Conservation (phyloP, 2,329 filamentous ascomycete genomes). For the Microdochium bolleyi region DNA sequence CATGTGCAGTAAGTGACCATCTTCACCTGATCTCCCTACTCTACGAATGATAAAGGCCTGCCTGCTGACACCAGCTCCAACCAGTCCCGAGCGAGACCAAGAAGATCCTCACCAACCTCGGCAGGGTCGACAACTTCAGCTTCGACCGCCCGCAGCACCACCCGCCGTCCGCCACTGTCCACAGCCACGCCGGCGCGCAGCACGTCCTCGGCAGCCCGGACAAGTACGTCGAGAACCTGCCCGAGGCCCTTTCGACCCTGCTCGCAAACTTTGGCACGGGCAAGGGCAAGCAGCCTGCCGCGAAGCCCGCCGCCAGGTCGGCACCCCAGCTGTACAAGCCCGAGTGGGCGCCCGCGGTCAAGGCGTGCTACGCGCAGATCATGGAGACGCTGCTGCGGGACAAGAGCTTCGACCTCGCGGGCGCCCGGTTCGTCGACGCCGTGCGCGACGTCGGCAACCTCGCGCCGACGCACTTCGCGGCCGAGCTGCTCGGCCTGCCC, state of each 20-base stretch:
- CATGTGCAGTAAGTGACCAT: slow-evolving; percentile 30
- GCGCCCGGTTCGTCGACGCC: slow-evolving; percentile 61
- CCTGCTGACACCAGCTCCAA: slow-evolving; percentile 1
- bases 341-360: slow-evolving; percentile 54
- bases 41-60: background rate
- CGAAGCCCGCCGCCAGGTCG: too few species aligned
- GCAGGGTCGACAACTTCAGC: slow-evolving; percentile 60
- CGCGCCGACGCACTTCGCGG: slow-evolving; percentile 55
- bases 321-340: slow-evolving; percentile 53
- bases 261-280: slow-evolving; percentile 42
- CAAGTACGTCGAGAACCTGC: slow-evolving; percentile 59
- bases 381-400: slow-evolving; percentile 53
- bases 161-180: slow-evolving; percentile 44
- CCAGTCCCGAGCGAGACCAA: slow-evolving; percentile 62
- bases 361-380: slow-evolving; percentile 58
- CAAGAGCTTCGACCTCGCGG: slow-evolving; percentile 56
- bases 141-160: slow-evolving; percentile 53
- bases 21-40: too few species aligned
- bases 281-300: too few species aligned
- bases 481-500: slow-evolving; percentile 56
- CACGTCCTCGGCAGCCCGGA: slow-evolving; percentile 52
- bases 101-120: slow-evolving; percentile 60
- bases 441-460: slow-evolving; percentile 63
- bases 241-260: slow-evolving; percentile 53
- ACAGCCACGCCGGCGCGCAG: slow-evolving; percentile 53